Evolutionary conservation across 129 eudicot species (phyloP).

Genomic region (Artemisia argyi): DNA sequence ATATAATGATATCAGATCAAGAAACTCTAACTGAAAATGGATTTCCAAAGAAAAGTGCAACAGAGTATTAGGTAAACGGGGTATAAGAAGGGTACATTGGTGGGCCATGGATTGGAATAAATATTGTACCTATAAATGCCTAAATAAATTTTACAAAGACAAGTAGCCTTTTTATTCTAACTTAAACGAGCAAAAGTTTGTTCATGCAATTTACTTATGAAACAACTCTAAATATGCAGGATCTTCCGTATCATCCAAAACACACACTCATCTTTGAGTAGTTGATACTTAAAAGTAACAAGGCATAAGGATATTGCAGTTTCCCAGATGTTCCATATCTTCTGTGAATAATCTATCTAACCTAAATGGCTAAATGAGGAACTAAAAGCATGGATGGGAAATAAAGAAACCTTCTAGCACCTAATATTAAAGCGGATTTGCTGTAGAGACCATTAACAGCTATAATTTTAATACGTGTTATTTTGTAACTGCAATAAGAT

Average conservation of each 20-base stretch:
- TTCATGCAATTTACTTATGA: neutral
- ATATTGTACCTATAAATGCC: no score
- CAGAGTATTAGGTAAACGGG: no score
- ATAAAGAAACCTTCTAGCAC: neutral
- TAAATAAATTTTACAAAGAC: no score
- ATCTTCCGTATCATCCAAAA: neutral
- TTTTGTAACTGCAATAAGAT: neutral
- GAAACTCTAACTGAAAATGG: neutral
- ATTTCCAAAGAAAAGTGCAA: neutral
- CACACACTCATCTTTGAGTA: conserved; percentile 1
- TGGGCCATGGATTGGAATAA: no score
- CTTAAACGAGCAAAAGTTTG: no score
- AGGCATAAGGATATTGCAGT: neutral
- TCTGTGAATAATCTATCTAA: neutral
- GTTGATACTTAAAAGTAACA: neutral
- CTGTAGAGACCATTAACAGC: neutral
- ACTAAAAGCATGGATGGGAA: neutral
- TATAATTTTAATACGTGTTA: neutral
- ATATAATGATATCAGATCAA: neutral
- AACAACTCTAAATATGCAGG: conserved; percentile 5
- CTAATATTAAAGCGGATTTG: neutral
- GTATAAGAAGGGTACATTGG: no score
- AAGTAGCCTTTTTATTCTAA: no score
- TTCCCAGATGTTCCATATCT: conserved; percentile 4
- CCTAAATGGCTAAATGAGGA: neutral